Evolutionary conservation across 805 yeast species (phyloP), one percentile per base, ranked within the genome.

Genomic region (Nakazawaea anatomiae): DNA sequence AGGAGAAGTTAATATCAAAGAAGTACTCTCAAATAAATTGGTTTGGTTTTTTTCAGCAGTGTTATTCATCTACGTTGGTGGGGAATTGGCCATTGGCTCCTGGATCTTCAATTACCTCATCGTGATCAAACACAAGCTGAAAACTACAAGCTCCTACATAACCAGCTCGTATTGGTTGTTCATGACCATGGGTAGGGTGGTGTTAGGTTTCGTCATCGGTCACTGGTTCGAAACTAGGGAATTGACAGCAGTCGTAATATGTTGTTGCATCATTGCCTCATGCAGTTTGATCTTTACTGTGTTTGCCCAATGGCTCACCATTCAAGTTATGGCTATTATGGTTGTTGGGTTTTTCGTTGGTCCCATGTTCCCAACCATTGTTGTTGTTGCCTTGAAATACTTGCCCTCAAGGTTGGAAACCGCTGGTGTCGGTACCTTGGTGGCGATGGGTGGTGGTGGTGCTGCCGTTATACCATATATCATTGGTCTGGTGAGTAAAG

Each of bases 381-480:
- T 86, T 47, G 78, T 85, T 11, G 76, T 84, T 8, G 74, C 89
- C 1, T 65, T 86, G 44, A 79, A 81, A 50, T 68, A 81, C 2
- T 63, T 89, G 42, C 96, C 96, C 0, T 65, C 68, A 30, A 73
- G 72, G 40, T 67, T 76, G 48, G 86, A 85, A 48, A 77, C 86
- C 8, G 66, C 80, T 14, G 91, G 89, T 1, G 75, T 89, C 7
- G 91, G 96, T 0, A 71, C 86, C 49, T 79, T 85, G 25, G 82
- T 90, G 51, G 90, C 94, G 0, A 62, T 87, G 53, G 96, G 95
- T 6, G 91, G 94, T 3, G 80, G 84, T 12, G 96, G 96, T 1
- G 87, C 86, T n/a, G 92, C 95, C 0, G 73, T 79, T 0, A 55
- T 87, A 6, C 94, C 95, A 1, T 85, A 81, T 55, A 48, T 80